Evolutionary conservation across 441 rosid genomes (phyloP).

Genomic region (Caryocar brasiliense): DNA sequence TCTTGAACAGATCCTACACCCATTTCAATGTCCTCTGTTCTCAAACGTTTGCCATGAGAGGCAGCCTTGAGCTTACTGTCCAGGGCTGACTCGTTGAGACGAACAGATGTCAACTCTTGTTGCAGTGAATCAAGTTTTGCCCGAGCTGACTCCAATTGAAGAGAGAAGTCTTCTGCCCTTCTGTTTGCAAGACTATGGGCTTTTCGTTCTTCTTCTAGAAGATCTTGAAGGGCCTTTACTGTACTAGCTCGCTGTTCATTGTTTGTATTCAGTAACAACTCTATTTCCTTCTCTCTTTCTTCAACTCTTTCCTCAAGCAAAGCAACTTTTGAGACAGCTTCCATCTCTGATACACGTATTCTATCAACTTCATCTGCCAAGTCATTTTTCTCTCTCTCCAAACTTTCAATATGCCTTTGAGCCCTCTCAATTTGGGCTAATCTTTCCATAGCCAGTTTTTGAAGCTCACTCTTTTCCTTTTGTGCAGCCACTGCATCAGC

Average conservation of each 20-base stretch:
- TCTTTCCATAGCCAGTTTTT: constrained; percentile 91
- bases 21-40: constrained; percentile 59
- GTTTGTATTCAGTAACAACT: constrained; percentile 54
- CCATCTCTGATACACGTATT: constrained; percentile 55
- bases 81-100: constrained; percentile 74
- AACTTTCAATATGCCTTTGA: constrained; percentile 61
- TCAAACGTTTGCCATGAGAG: constrained; percentile 58
- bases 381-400: constrained; percentile 65
- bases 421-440: constrained; percentile 73
- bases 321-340: constrained; percentile 61
- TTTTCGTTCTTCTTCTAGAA: constrained; percentile 72
- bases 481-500: constrained; percentile 74
- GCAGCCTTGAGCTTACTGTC: constrained; percentile 73
- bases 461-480: constrained; percentile 70
- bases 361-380: constrained; percentile 50
- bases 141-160: constrained; percentile 70
- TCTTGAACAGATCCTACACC: constrained; percentile 63
- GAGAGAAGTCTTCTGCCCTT: constrained; percentile 78
- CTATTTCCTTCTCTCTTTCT: constrained; percentile 92
- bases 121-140: constrained; percentile 75
- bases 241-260: constrained; percentile 75
- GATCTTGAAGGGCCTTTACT: constrained; percentile 70
- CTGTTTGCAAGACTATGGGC: constrained; percentile 66
- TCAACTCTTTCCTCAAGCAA: constrained; percentile 79
- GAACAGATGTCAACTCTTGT: constrained; percentile 76